phyloP scores from a whole-genome alignment of 1,139 yeast species.

The Pichia sp. region DNA sequence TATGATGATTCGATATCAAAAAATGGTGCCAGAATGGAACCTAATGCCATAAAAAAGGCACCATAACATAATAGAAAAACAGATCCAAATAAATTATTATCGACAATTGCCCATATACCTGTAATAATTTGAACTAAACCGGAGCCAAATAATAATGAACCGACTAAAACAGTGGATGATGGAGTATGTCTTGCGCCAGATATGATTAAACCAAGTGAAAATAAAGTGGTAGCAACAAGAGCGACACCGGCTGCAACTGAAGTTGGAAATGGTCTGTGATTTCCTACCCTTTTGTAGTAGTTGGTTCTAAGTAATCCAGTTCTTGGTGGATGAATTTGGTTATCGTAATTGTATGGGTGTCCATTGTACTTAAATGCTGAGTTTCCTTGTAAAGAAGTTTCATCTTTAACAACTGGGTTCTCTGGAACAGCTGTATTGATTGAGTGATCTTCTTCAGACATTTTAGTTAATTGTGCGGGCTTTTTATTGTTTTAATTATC shows the following conservation, averaged over 20 bases:
- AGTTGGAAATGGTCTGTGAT: constrained; percentile 26
- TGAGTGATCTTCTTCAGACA: constrained; percentile 17
- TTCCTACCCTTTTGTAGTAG: constrained; percentile 21
- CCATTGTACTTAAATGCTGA: constrained; percentile 5
- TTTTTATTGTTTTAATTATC: too few species aligned
- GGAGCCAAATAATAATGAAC: constrained; percentile 49
- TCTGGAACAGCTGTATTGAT: constrained; percentile 20
- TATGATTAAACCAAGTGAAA: constrained; percentile 32
- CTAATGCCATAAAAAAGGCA: constrained; percentile 32
- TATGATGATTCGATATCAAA: constrained; percentile 27
- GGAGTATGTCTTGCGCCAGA: constrained; percentile 46
- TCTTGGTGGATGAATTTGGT: constrained; percentile 22
- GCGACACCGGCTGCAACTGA: constrained; percentile 27
- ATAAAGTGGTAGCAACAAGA: constrained; percentile 24
- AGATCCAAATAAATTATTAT: constrained; percentile 40
- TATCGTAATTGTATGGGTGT: constrained; percentile 13
- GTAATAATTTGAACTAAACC: constrained; percentile 59
- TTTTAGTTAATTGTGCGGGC: background rate
- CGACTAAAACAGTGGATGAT: constrained; percentile 38
- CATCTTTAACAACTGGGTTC: too few species aligned
- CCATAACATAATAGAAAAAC: constrained; percentile 32
- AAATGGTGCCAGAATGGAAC: constrained; percentile 27
- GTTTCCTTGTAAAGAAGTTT: too few species aligned
- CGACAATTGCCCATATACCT: constrained; percentile 57
- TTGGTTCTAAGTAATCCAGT: constrained; percentile 24